Conservation (phyloP, 768 basidiomycete species). For the Hirschioporus abietinus region DNA sequence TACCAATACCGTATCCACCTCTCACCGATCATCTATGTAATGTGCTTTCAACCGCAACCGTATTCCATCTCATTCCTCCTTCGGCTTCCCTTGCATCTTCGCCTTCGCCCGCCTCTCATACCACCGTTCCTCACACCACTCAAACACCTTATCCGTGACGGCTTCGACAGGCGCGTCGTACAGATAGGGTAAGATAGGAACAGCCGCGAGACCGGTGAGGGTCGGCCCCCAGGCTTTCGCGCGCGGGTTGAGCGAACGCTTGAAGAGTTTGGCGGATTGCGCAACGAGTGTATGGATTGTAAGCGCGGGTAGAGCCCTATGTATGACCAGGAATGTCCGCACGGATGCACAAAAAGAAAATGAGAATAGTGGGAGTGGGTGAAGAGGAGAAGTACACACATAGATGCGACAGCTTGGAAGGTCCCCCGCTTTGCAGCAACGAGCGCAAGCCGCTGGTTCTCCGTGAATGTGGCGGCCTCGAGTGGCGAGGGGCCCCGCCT, state of each 20-base stretch:
- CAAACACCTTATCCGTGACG: conserved; percentile 60
- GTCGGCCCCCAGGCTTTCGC: conserved; percentile 75
- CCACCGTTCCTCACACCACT: conserved; percentile 59
- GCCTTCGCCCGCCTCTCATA: not conserved
- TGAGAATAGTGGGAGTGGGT: conserved; percentile 4
- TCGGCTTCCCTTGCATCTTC: conserved; percentile 1
- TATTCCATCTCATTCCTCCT: not conserved
- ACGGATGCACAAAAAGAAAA: not conserved
- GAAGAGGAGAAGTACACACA: conserved; percentile 40
- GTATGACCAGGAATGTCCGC: conserved; percentile 1
- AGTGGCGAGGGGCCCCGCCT: conserved; percentile 58
- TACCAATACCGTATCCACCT: no score
- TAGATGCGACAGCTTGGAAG: conserved; percentile 79
- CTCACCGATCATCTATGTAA: no score
- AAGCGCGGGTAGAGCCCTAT: conserved; percentile 75
- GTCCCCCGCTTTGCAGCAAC: conserved; percentile 71
- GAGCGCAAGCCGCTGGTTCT: conserved; percentile 61
- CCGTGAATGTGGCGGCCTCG: conserved; percentile 66
- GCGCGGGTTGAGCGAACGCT: conserved; percentile 48
- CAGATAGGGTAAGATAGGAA: conserved; percentile 69
- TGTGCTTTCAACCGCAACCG: no score
- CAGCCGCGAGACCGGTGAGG: conserved; percentile 62
- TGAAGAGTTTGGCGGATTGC: conserved; percentile 65
- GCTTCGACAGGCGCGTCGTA: conserved; percentile 79
- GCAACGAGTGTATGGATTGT: conserved; percentile 82